Conservation (phyloP, 2,329 filamentous ascomycete genomes). For the Xylariales sp. region DNA sequence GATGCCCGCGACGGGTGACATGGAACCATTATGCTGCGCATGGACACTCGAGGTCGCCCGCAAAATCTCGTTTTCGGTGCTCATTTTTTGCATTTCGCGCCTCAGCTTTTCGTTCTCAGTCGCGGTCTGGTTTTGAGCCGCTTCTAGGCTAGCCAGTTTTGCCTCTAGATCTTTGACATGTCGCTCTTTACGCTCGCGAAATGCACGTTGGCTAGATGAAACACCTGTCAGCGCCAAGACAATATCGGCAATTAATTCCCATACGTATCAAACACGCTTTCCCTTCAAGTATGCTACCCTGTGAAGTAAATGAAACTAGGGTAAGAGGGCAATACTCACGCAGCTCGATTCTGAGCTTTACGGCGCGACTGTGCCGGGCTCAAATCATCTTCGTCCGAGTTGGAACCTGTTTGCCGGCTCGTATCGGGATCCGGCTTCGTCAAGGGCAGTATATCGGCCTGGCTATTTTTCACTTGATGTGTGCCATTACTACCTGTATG, state of each 20-base stretch:
- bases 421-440: slow-evolving; percentile 55
- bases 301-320: background rate
- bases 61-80: slow-evolving; percentile 92
- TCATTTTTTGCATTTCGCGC: slow-evolving; percentile 82
- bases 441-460: slow-evolving; percentile 50
- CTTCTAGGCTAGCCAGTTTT: slow-evolving; percentile 82
- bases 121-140: slow-evolving; percentile 75
- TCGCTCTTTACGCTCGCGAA: slow-evolving; percentile 93
- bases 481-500: slow-evolving; percentile 40
- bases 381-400: slow-evolving; percentile 67
- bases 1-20: slow-evolving; percentile 58
- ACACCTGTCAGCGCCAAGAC: slow-evolving; percentile 20
- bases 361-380: slow-evolving; percentile 69
- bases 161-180: slow-evolving; percentile 93
- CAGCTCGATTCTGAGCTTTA: slow-evolving; percentile 71
- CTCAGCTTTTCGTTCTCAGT: slow-evolving; percentile 90
- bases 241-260: background rate
- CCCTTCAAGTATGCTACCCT: background rate
- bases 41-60: slow-evolving; percentile 75
- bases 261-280: background rate
- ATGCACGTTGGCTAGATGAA: slow-evolving; percentile 82
- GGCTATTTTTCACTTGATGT: slow-evolving; percentile 40
- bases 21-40: slow-evolving; percentile 50
- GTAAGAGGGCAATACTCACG: slow-evolving; percentile 59
- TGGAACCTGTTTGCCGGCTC: slow-evolving; percentile 58